A percentile compares a stretch with the other conserved stretches of the same genome.
These are phyloP conservation scores for Candida anglica DNA, from an alignment of 805 yeast genomes.

Conservation along the genomic window DNA sequence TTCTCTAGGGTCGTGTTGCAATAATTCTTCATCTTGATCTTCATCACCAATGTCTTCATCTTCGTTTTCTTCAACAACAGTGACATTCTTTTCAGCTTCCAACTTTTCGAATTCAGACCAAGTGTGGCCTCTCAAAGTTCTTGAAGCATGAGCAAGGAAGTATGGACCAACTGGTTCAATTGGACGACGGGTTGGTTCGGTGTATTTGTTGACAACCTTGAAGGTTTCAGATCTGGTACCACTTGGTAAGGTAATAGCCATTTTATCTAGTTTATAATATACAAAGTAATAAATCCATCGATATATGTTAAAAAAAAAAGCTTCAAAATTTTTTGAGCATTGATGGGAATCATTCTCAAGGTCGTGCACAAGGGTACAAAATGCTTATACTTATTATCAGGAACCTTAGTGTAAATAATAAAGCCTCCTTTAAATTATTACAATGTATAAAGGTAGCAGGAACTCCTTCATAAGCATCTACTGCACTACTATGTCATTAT, in stretches of 20 bases:
- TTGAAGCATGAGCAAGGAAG: slow-evolving; percentile 93
- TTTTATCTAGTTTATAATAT: slow-evolving; percentile 9
- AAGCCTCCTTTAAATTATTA: no score
- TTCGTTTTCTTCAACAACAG: slow-evolving; percentile 65
- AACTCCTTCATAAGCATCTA: no score
- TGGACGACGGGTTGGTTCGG: slow-evolving; percentile 70
- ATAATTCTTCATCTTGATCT: slow-evolving; percentile 63
- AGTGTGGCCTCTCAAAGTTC: slow-evolving; percentile 94
- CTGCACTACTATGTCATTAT: no score
- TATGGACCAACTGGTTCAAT: slow-evolving; percentile 96
- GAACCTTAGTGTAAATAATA: no score
- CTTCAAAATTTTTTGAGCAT: no score
- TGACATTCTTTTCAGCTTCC: slow-evolving; percentile 86
- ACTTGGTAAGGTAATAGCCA: slow-evolving; percentile 43
- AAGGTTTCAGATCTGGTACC: slow-evolving; percentile 41
- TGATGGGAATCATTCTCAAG: no score
- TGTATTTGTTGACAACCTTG: slow-evolving; percentile 46
- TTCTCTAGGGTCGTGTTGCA: slow-evolving; percentile 92
- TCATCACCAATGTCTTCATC: slow-evolving; percentile 75
- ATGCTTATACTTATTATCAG: no score
- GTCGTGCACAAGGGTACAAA: no score
- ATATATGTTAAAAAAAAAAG: no score
- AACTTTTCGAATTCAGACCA: slow-evolving; percentile 96
- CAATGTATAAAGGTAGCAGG: no score
- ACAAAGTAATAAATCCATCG: no score